Evolutionary conservation across 1,284 basidiomycete species (phyloP).

Genomic region (Golubevia sp.): DNA sequence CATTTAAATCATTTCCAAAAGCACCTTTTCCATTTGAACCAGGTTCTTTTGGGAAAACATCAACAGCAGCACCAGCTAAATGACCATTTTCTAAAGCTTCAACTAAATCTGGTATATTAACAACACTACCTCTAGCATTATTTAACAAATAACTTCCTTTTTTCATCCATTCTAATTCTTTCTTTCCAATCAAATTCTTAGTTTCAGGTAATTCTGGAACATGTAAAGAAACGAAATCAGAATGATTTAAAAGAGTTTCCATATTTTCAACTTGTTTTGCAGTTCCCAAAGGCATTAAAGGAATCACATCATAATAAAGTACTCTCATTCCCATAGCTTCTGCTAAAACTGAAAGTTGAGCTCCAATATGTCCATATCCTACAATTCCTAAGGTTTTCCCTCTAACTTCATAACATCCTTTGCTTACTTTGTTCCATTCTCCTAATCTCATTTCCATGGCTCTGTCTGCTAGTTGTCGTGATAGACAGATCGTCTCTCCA

Average conservation of each 20-base stretch:
- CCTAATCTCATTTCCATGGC: constrained; percentile 84
- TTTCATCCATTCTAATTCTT: constrained; percentile 55
- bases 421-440: constrained; percentile 98
- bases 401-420: constrained; percentile 95
- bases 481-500: constrained; percentile 88
- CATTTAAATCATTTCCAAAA: constrained; percentile 16
- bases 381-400: constrained; percentile 98
- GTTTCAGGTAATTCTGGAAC: constrained; percentile 59
- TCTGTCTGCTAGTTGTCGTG: constrained; percentile 91
- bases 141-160: constrained; percentile 58
- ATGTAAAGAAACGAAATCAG: constrained; percentile 58
- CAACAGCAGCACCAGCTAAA: constrained; percentile 53
- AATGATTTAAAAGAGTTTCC: constrained; percentile 40
- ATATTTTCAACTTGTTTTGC: constrained; percentile 50
- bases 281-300: constrained; percentile 58
- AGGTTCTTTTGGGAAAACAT: constrained; percentile 57
- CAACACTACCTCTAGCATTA: constrained; percentile 57
- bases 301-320: constrained; percentile 58
- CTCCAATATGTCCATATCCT: constrained; percentile 97
- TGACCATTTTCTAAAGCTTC: constrained; percentile 40
- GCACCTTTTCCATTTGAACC: constrained; percentile 42
- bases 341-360: constrained; percentile 94
- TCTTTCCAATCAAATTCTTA: constrained; percentile 52
- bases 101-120: constrained; percentile 38
- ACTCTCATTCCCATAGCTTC: constrained; percentile 93